phyloP scores from a whole-genome alignment of 2,329 filamentous ascomycete species.

The Arthrobotrys entomopaga region DNA sequence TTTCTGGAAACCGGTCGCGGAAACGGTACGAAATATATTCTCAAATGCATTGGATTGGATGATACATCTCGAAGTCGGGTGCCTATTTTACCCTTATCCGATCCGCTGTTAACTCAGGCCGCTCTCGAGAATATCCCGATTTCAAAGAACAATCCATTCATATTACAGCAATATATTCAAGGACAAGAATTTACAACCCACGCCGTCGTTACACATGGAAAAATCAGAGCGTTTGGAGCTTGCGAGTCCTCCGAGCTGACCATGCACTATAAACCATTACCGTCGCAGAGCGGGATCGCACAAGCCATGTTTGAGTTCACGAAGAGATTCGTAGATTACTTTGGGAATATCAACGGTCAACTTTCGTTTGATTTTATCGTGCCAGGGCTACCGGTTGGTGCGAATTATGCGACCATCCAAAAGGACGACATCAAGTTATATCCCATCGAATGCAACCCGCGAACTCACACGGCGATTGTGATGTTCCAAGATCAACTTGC shows the following conservation, averaged over 20 bases:
- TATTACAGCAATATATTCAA: conserved; percentile 75
- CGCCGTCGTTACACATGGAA: conserved; percentile 72
- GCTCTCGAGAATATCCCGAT: conserved; percentile 64
- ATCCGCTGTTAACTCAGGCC: not conserved
- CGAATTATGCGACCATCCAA: conserved; percentile 25
- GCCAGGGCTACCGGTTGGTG: not conserved
- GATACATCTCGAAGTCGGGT: conserved; percentile 65
- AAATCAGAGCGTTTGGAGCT: conserved; percentile 73
- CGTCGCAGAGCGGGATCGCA: conserved; percentile 67
- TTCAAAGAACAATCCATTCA: conserved; percentile 69
- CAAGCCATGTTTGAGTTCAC: conserved; percentile 74
- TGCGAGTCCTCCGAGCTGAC: conserved; percentile 72
- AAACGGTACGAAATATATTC: conserved; percentile 68
- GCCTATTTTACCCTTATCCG: conserved; percentile 2
- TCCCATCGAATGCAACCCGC: conserved; percentile 77
- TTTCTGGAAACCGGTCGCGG: conserved; percentile 64
- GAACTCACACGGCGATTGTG: conserved; percentile 74
- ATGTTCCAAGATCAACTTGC: conserved; percentile 67
- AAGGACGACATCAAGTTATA: conserved; percentile 63
- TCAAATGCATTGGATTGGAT: conserved; percentile 74
- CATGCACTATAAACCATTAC: conserved; percentile 74
- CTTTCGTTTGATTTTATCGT: conserved; percentile 78
- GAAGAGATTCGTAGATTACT: conserved; percentile 66
- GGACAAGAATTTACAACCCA: conserved; percentile 78
- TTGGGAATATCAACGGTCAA: conserved; percentile 72